A percentile compares a stretch with the other conserved stretches of the same genome.
Conservation (phyloP, 331 rosid species). For the Arachis monticola region DNA sequence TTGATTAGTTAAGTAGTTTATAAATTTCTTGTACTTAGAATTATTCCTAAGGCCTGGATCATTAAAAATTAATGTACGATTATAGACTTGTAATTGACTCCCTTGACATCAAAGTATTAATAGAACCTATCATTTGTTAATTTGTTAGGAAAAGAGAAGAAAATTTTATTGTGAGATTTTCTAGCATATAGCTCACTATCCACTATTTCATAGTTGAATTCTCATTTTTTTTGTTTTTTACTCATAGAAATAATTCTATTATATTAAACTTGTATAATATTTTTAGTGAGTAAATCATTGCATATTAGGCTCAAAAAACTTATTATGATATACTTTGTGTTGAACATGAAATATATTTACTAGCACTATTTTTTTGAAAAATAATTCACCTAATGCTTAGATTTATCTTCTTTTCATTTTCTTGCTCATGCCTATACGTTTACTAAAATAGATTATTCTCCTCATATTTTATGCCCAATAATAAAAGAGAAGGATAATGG, state of each 20-base stretch:
- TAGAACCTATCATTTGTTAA: too few relatives aligned
- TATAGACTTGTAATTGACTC: constrained; percentile 11
- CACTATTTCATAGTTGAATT: too few relatives aligned
- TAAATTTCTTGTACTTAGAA: constrained; percentile 1
- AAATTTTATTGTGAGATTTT: too few relatives aligned
- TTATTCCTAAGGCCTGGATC: background rate
- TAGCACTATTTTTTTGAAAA: constrained; percentile 32
- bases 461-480: constrained; percentile 18
- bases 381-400: constrained; percentile 9
- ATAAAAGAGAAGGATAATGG: constrained; percentile 46
- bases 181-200: too few relatives aligned
- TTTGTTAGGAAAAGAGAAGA: too few relatives aligned
- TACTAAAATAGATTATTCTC: constrained; percentile 24
- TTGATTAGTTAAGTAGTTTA: background rate
- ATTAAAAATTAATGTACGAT: constrained; percentile 5
- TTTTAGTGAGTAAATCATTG: background rate
- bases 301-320: constrained; percentile 17
- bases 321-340: constrained; percentile 9
- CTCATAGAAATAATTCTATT: constrained; percentile 16
- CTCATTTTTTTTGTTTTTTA: constrained; percentile 16
- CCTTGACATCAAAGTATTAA: too few relatives aligned
- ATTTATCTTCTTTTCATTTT: constrained; percentile 20
- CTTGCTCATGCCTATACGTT: constrained; percentile 18
- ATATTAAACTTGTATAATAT: constrained; percentile 2
- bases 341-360: constrained; percentile 12